Base-by-base conservation (phyloP, 2,329 filamentous ascomycete species). In the Neonectria punicea region DNA sequence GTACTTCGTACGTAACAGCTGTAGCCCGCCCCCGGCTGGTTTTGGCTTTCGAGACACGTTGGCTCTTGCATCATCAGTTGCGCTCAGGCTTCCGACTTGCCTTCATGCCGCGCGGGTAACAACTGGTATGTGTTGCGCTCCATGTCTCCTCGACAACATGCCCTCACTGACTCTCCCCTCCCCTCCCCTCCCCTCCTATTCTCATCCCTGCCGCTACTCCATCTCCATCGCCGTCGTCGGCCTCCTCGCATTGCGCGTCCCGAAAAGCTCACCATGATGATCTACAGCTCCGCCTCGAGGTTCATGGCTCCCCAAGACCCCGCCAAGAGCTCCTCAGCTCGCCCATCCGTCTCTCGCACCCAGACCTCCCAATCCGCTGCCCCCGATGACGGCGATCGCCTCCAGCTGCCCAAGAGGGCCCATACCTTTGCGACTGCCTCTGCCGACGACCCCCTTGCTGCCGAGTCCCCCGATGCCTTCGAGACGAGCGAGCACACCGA, bases 381-480 rank as follows among this genome's bases (percentile, higher is more conserved):
- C 72, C 50, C 77, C 28, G 72, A 78, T 36, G 70, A 77, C 28
- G 71, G 73, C 46, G 75, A 80, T 64, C 71, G 74, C 54, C 70
- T 77, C 58, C 73, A 74, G 61, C 73, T 75, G 5, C 73, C 79
- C n/a, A 82, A 83, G 75, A 79, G 83, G 71, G 82, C 84, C 13
- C 82, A 81, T 65, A 86, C 84, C 10, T 79, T 83, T 64, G 80
- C 84, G 55, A 82, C 82, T 70, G 78, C 77, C 30, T 67, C 78
- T 9, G 63, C 75, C 34, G 74, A 76, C 54, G 71, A 76, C 30
- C 20, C 58, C 41, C 51, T 51, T 50, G 65, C 62, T 67, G 62
- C 70, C 36, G 73, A 79, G 61, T 77, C 74, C 28, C 79, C 79
- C 8, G 84, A 86, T 72, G 80, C 84, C 7, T 88, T 88, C 71